Evolutionary conservation across 176 grass and related monocot genomes (phyloP), one percentile per base, ranked within the genome.

Genomic region (Alopecurus myosuroides): DNA sequence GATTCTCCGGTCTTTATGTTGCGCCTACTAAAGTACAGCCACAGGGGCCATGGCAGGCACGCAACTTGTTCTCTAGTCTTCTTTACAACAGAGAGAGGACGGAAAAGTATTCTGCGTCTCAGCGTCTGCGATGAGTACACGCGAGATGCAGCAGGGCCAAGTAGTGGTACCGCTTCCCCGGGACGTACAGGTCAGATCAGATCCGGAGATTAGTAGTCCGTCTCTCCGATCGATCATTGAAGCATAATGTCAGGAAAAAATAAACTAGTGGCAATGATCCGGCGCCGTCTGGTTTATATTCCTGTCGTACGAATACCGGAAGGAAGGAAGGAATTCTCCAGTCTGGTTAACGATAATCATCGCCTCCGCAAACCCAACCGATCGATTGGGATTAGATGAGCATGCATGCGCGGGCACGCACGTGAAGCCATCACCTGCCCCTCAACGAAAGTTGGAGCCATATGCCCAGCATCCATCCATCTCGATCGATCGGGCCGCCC

Each of bases 341-440:
- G 1, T 73, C 42, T 29, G 25, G 4, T 49, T 48, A 74, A 73
- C 10, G 33, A 13, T 72, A 72, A 72, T 46, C 70, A 73, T 73
- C 48, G 18, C 37, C 33, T 34, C 63, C 63, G n/a, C n/a, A n/a
- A n/a, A n/a, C n/a, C n/a, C n/a, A n/a, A 20, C 9, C 6, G 0
- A 23, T 25, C n/a, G 39, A 28, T 44, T 44, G 2, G 41, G 12
- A 44, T 12, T 65, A 7, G n/a, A n/a, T n/a, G n/a, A n/a, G n/a
- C n/a, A n/a, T n/a, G n/a, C n/a, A n/a, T n/a, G n/a, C n/a, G n/a
- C n/a, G 8, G 49, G 6, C 19, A 17, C 13, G 18, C 82, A 84
- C 71, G 82, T 76, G 70, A 84, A 84, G 18, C 5, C 25, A 74
- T 60, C 67, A 60, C 67, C 66, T 57, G 66, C 81, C 22, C 31